Base-by-base conservation (phyloP, 305 asterid genomes). In the Lippia alba region DNA sequence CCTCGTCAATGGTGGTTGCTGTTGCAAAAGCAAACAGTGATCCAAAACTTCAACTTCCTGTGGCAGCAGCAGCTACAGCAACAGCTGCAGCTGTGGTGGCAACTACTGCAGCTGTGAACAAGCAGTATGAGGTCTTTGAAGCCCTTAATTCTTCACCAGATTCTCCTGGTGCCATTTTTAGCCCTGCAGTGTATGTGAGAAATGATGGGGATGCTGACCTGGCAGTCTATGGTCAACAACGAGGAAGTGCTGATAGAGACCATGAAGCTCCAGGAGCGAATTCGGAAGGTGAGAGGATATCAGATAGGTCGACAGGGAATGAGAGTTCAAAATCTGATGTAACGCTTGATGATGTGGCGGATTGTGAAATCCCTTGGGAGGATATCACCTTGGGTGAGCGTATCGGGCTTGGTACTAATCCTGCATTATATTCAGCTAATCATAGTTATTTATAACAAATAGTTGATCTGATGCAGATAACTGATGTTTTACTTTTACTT, bases 321-420 rank as follows among this genome's bases (percentile, higher is more conserved):
- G 96, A 89, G 48, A 88, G 97, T 79, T 59, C 92, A 16, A 88
- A 81, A 85, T 89, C 99, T 33, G 97, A 89, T 41, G 83, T 67
- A 20, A 56, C 83, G 36, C 84, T 94, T 60, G 97, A 91, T 78
- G 97, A 94, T 67, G 97, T 94, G 50, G 92, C 99, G 44, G 99
- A 94, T 65, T 91, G 97, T 82, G 99, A 94, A 83, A 91, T 94
- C 64, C 92, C 88, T 3, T 89, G 89, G 96, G 99, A 94, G 74
- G 97, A 94, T 67, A 87, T 94, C 81, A 40, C 89, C 87, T 81
- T 94, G 95, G 99, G 99, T 70, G 99, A 91, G 87, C 99, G 99
- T 83, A 94, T 94, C 72, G 99, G 99, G 72, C 94, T 94, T 79
- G 99, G 99, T 94, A 94, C 75, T 67, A 63, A 69, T 77, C 79